Base-by-base conservation (phyloP, 2,329 filamentous ascomycete species). In the Epichloe sylvatica region DNA sequence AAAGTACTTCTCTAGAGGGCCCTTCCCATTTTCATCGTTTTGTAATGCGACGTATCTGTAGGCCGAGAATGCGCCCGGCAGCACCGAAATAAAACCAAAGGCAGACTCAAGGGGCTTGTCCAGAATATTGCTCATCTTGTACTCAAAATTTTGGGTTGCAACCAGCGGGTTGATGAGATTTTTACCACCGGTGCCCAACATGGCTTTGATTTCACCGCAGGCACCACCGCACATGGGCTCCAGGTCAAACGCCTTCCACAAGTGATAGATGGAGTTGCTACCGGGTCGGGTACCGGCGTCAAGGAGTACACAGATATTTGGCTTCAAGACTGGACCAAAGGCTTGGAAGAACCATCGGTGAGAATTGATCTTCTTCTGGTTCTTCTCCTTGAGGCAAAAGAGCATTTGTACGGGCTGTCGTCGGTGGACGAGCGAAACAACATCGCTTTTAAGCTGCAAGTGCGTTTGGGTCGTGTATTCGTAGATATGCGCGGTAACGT, bases 341-440 rank as follows among this genome's bases (percentile, higher is more conserved):
- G 91, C 92, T 58, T 94, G 85, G 76, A 98, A 98, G 72, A 98
- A 97, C 92, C 92, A 98, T 64, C 92, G 77, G 66, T 98, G 92
- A 0, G 92, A 97, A 65, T 98, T 98, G 78, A 98, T 98, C 76
- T 98, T 98, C 75, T 98, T 98, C 71, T 96, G 90, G 64, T 98
- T 98, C 78, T 96, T 97, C 64, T 98, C 92, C 73, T 98, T 98
- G 53, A 98, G 69, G 66, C 92, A 98, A 73, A 98, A 98, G 4
- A 98, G 79, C 72, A 98, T 84, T 70, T 98, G 92, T 2, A 98
- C 86, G 0, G 92, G 91, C 54, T 92, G 89, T 53, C 85, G 84
- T 61, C 89, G 87, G 44, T 84, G 83, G 54, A 92, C 86, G 46
- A 97, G 74, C 45, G 83, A 77, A 8, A 97, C 91, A 40, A 95